Percentiles rank a stretch among this genome's conserved stretches.
These are phyloP conservation scores for Stereum hirsutum DNA, from an alignment of 1,284 basidiomycete genomes.

Conservation along the genomic window DNA sequence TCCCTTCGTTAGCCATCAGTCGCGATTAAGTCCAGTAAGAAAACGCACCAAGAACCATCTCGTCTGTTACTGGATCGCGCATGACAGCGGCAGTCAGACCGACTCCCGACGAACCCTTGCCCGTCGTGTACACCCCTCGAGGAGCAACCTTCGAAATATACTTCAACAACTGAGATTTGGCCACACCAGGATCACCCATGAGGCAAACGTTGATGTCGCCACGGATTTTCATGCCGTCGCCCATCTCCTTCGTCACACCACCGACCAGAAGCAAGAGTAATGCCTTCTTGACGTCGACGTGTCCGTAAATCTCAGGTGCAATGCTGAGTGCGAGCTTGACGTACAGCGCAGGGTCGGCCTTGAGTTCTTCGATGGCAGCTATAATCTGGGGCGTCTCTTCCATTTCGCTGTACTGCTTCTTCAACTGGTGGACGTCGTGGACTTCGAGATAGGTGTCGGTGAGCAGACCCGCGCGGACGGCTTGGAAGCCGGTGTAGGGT, in stretches of 20 bases:
- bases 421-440: slow-evolving; percentile 88
- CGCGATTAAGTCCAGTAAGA: slow-evolving; percentile 3
- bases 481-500: slow-evolving; percentile 84
- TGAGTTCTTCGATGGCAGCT: slow-evolving; percentile 61
- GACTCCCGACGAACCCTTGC: slow-evolving; percentile 95
- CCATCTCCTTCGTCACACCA: slow-evolving; percentile 90
- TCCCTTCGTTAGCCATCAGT: no score
- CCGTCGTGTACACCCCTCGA: slow-evolving; percentile 96
- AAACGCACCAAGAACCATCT: slow-evolving; percentile 91
- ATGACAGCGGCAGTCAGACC: slow-evolving; percentile 99
- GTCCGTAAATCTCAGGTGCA: slow-evolving; percentile 98
- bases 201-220: slow-evolving; percentile 97
- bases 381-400: slow-evolving; percentile 85
- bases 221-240: slow-evolving; percentile 98
- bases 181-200: slow-evolving; percentile 99
- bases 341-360: slow-evolving; percentile 76
- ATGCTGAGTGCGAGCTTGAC: slow-evolving; percentile 81
- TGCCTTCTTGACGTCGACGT: slow-evolving; percentile 97
- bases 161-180: slow-evolving; percentile 96
- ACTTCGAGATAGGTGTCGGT: slow-evolving; percentile 97
- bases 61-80: slow-evolving; percentile 98
- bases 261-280: slow-evolving; percentile 91
- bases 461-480: slow-evolving; percentile 87
- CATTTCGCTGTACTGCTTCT: slow-evolving; percentile 97
- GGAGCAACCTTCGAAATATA: slow-evolving; percentile 99